Evolutionary conservation across 2,329 filamentous ascomycete species (phyloP).

Genomic region (Paraconiothyrium sp.): DNA sequence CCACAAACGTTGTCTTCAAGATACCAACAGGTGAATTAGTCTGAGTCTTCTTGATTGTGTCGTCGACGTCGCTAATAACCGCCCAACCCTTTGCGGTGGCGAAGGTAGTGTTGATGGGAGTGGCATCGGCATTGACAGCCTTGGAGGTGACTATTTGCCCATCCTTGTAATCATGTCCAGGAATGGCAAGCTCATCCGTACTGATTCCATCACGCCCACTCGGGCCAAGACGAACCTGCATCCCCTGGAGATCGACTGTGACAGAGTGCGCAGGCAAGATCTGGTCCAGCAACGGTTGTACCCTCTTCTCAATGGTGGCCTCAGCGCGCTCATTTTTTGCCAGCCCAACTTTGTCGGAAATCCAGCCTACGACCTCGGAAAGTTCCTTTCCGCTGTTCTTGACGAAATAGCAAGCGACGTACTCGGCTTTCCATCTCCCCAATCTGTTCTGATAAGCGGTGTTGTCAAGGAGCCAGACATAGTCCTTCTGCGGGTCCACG

Average conservation of each 20-base stretch:
- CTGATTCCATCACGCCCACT: slow-evolving; percentile 77
- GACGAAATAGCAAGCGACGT: slow-evolving; percentile 83
- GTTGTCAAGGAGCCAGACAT: slow-evolving; percentile 91
- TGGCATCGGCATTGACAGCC: slow-evolving; percentile 48
- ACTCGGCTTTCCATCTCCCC: slow-evolving; percentile 79
- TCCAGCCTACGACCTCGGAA: slow-evolving; percentile 72
- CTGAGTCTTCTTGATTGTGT: slow-evolving; percentile 92
- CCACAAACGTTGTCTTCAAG: slow-evolving; percentile 82
- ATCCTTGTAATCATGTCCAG: slow-evolving; percentile 54
- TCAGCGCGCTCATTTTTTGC: slow-evolving; percentile 60
- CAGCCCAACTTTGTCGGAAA: slow-evolving; percentile 75
- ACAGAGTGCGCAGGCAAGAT: slow-evolving; percentile 76
- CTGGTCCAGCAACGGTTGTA: slow-evolving; percentile 81
- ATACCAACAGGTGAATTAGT: slow-evolving; percentile 84
- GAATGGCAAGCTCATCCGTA: slow-evolving; percentile 64
- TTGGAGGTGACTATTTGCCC: slow-evolving; percentile 42
- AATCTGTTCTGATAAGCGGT: slow-evolving; percentile 72
- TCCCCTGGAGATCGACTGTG: slow-evolving; percentile 66
- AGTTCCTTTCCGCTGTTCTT: slow-evolving; percentile 73
- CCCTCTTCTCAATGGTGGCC: slow-evolving; percentile 70
- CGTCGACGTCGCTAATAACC: slow-evolving; percentile 89
- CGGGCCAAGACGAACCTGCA: slow-evolving; percentile 66
- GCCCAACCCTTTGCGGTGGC: slow-evolving; percentile 83
- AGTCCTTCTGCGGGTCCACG: slow-evolving; percentile 71
- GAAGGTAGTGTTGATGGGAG: slow-evolving; percentile 75